phyloP scores from a whole-genome alignment of 768 basidiomycete genomes.

The Strobilomyces dryophilus region DNA sequence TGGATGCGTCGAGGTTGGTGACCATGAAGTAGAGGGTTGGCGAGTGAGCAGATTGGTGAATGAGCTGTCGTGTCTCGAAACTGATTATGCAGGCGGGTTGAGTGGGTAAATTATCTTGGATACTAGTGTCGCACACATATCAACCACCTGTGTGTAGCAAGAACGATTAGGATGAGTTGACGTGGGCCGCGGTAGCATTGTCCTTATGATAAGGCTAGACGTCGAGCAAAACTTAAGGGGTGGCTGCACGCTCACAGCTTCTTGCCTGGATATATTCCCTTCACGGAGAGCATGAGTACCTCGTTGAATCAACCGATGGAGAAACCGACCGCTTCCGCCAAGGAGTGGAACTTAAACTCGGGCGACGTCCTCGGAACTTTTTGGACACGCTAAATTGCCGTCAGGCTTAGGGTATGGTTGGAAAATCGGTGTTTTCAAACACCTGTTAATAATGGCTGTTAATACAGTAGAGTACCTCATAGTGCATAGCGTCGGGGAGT shows the following conservation, averaged over 20 bases:
- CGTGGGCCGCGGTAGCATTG: conserved; percentile 17
- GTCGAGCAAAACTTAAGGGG: conserved; percentile 90
- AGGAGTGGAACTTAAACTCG: conserved; percentile 92
- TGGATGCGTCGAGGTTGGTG: conserved; percentile 93
- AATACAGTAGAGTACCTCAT: too few species aligned
- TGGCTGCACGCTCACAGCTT: conserved; percentile 99
- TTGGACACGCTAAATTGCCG: conserved; percentile 97
- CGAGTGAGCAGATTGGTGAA: conserved; percentile 93
- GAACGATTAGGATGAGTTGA: not conserved
- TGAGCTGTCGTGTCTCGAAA: conserved; percentile 68
- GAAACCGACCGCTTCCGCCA: conserved; percentile 88
- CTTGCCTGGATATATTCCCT: conserved; percentile 95
- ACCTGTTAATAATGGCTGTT: too few species aligned
- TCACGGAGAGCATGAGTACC: not conserved
- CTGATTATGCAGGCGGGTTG: not conserved
- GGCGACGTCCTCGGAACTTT: conserved; percentile 79
- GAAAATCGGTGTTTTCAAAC: too few species aligned
- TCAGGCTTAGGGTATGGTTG: too few species aligned
- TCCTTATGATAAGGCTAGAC: conserved; percentile 88
- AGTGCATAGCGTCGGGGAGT: too few species aligned
- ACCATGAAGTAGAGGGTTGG: conserved; percentile 91
- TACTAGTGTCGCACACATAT: conserved; percentile 98
- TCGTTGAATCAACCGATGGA: not conserved
- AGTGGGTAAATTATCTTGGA: conserved; percentile 61
- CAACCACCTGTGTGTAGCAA: conserved; percentile 58